A percentile compares a stretch with the other conserved stretches of the same genome.
Conservation (phyloP, 768 basidiomycete genomes). For the Sistotremastrum suecicum region DNA sequence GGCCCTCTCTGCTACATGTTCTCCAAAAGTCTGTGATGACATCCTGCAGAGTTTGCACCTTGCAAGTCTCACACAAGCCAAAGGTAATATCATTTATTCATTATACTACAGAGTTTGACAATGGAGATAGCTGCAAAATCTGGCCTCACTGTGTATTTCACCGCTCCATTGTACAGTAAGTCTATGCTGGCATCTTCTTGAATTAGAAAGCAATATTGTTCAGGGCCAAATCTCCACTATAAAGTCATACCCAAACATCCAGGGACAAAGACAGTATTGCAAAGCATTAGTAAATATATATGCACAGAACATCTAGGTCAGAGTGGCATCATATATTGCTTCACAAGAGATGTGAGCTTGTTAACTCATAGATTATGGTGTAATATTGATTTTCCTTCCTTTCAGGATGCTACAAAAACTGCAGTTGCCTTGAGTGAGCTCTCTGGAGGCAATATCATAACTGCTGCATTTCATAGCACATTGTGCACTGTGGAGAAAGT, state of each 20-base stretch:
- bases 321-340: constrained; percentile 84
- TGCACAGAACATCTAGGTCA: constrained; percentile 49
- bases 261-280: constrained; percentile 33
- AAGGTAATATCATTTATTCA: neutral
- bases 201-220: too few relatives aligned
- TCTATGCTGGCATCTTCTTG: too few relatives aligned
- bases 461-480: constrained; percentile 68
- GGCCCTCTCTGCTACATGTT: constrained; percentile 76
- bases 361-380: neutral
- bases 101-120: too few relatives aligned
- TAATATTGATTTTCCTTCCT: neutral
- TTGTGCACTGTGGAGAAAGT: constrained; percentile 42
- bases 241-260: constrained; percentile 60
- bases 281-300: constrained; percentile 60
- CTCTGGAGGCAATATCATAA: constrained; percentile 56
- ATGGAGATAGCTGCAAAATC: constrained; percentile 25
- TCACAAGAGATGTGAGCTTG: constrained; percentile 51
- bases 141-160: constrained; percentile 66
- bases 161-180: constrained; percentile 66
- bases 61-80: constrained; percentile 14
- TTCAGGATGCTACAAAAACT: constrained; percentile 66
- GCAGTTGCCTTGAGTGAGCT: constrained; percentile 42
- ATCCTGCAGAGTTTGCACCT: constrained; percentile 58
- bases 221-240: constrained; percentile 60
- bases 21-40: constrained; percentile 63